Base-by-base conservation (phyloP, 2,329 filamentous ascomycete species). In the Colletotrichum shisoi region DNA sequence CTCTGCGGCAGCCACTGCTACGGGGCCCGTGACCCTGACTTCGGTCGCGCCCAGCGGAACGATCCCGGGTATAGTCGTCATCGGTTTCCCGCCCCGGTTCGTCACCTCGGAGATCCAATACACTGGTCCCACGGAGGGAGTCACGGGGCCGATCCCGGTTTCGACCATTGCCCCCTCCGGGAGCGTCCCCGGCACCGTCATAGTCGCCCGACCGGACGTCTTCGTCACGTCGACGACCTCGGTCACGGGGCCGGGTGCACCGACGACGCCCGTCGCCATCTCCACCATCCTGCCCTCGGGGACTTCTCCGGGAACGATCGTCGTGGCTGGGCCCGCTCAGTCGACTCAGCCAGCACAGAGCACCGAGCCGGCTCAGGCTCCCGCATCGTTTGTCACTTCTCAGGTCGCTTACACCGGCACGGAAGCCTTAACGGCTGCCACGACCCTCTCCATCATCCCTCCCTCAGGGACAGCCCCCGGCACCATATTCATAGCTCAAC, bases 21-120 rank as follows among this genome's bases (percentile, higher is more conserved):
- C 62, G 0, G 40, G 21, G 1, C 40, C 48, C 2, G 59, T 62
- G 1, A 62, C 57, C 11, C 46, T 64, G 4, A 66, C 65, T 3
- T 63, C 69, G 1, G 27, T 69, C 6, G 31, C 49, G 2, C 51
- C 56, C 0, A 69, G 52, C 24, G 67, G 67, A 3, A 68, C 56
- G 3, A 34, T 37, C 1, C 48, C 67, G 9, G 59, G 63, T 2
- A 56, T 53, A 2, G 31, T 67, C 7, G 31, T 69, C 6, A 34
- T 69, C 9, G 59, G 59, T 2, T 46, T 27, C 24, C 59, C 59
- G 17, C 49, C 39, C 1, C 49, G 8, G 1, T 62, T 54, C 4
- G 40, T 46, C 9, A 62, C 59, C 15, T 62, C 59, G 6, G 34
- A 52, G 9, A 44, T 60, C 3, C 46, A n/a, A 12, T 54, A 54